Conservation (phyloP, 495 filamentous ascomycete genomes). For the Talaromyces stipitatus region DNA sequence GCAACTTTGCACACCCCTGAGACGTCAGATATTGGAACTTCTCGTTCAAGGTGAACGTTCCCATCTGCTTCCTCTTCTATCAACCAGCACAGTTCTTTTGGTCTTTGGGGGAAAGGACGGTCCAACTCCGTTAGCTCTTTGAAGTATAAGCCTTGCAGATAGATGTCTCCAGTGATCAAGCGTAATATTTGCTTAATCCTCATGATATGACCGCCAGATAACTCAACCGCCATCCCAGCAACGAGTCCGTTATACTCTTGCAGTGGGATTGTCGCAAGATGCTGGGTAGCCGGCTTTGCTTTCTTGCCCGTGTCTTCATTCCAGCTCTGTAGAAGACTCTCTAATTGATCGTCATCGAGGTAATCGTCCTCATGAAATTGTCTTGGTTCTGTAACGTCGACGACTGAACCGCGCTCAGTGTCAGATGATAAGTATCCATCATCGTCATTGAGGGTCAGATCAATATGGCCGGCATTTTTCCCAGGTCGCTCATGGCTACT, state of each 20-base stretch:
- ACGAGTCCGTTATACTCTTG: slow-evolving; percentile 5
- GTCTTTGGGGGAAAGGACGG: slow-evolving; percentile 14
- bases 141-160: slow-evolving; percentile 15
- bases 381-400: background rate
- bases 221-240: slow-evolving; percentile 15
- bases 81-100: slow-evolving; percentile 22
- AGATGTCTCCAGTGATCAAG: slow-evolving; percentile 5
- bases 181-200: slow-evolving; percentile 11
- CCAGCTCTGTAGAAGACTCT: slow-evolving; percentile 8
- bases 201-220: slow-evolving; percentile 14
- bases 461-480: background rate
- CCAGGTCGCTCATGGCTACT: background rate
- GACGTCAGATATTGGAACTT: slow-evolving; percentile 15
- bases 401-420: background rate
- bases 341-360: slow-evolving; percentile 15
- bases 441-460: background rate
- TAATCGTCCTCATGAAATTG: slow-evolving; percentile 16
- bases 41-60: background rate
- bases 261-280: background rate
- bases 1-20: slow-evolving; percentile 15
- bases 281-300: background rate
- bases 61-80: slow-evolving; percentile 7
- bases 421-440: background rate
- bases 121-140: slow-evolving; percentile 4
- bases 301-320: background rate